phyloP scores from a whole-genome alignment of 2,329 filamentous ascomycete species.

The Chaetoscypha palmicola region DNA sequence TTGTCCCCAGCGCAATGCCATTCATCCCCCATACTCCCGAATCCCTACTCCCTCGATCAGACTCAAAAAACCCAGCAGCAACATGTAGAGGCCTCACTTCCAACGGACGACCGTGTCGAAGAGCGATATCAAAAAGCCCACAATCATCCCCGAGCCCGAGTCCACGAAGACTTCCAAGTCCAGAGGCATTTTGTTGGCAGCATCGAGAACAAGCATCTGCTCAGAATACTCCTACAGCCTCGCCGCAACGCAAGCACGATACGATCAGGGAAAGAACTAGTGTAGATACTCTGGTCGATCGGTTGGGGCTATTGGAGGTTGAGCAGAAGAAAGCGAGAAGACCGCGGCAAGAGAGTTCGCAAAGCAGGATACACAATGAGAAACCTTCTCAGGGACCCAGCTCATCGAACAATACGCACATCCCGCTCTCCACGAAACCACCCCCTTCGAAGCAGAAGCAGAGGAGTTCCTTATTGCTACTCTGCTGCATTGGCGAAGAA shows the following conservation, averaged over 20 bases:
- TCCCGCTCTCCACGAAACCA: background rate
- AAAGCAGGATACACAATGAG: slow-evolving; percentile 7
- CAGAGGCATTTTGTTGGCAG: slow-evolving; percentile 73
- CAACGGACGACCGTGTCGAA: slow-evolving; percentile 75
- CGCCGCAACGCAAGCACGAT: slow-evolving; percentile 33
- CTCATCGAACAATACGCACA: background rate
- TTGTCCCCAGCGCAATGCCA: slow-evolving; percentile 42
- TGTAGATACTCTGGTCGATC: slow-evolving; percentile 78
- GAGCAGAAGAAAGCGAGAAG: slow-evolving; percentile 31
- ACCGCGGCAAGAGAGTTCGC: slow-evolving; percentile 21
- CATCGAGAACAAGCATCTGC: slow-evolving; percentile 71
- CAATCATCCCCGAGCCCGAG: slow-evolving; percentile 25
- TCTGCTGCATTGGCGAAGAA: slow-evolving; percentile 28
- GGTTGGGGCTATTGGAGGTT: slow-evolving; percentile 68
- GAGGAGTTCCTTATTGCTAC: slow-evolving; percentile 19
- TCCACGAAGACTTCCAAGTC: slow-evolving; percentile 23
- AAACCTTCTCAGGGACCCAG: slow-evolving; percentile 6
- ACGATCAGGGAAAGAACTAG: slow-evolving; percentile 62
- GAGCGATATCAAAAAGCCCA: slow-evolving; percentile 49
- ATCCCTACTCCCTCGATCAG: slow-evolving; percentile 66
- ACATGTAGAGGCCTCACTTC: slow-evolving; percentile 87
- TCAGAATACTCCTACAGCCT: slow-evolving; percentile 32
- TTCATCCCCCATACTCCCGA: slow-evolving; percentile 72
- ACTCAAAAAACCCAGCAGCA: slow-evolving; percentile 75
- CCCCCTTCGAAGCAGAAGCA: slow-evolving; percentile 13